Percentiles rank a stretch among this genome's conserved stretches.
phyloP scores from a whole-genome alignment of 2,329 filamentous ascomycete genomes.

The Alternaria tenuissima region DNA sequence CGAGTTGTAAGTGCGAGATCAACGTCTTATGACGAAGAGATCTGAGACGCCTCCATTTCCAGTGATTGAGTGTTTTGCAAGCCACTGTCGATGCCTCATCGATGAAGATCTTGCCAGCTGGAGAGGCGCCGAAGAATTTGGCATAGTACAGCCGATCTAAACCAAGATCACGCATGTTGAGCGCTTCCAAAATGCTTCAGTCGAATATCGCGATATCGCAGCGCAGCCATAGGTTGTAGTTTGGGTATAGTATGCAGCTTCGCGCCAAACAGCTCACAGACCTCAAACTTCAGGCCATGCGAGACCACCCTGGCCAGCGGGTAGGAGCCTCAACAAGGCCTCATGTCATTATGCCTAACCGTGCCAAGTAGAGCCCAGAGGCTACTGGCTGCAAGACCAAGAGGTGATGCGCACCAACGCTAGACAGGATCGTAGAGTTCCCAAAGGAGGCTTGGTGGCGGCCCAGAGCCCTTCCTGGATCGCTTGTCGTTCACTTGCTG shows the following conservation, averaged over 20 bases:
- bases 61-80: constrained; percentile 1
- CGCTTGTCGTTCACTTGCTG: constrained; percentile 4
- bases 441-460: constrained; percentile 11
- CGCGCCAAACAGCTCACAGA: constrained; percentile 12
- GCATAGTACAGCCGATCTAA: not conserved
- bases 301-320: constrained; percentile 13
- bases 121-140: not conserved
- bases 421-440: constrained; percentile 10
- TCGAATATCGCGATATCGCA: constrained; percentile 1
- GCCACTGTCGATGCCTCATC: constrained; percentile 1
- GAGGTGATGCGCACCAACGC: constrained; percentile 11
- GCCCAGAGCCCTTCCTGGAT: constrained; percentile 1
- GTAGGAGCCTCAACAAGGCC: constrained; percentile 24
- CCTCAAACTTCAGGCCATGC: constrained; percentile 17
- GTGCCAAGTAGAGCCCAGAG: constrained; percentile 13
- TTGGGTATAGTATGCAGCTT: not conserved
- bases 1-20: not conserved
- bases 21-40: not conserved
- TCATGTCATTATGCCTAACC: constrained; percentile 14
- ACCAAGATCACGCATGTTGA: constrained; percentile 10
- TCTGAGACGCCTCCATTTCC: not conserved
- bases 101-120: not conserved
- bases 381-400: constrained; percentile 18
- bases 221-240: not conserved
- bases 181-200: constrained; percentile 7